Evolutionary conservation across 2,329 filamentous ascomycete species (phyloP).

Genomic region (Alternaria metachromatica): DNA sequence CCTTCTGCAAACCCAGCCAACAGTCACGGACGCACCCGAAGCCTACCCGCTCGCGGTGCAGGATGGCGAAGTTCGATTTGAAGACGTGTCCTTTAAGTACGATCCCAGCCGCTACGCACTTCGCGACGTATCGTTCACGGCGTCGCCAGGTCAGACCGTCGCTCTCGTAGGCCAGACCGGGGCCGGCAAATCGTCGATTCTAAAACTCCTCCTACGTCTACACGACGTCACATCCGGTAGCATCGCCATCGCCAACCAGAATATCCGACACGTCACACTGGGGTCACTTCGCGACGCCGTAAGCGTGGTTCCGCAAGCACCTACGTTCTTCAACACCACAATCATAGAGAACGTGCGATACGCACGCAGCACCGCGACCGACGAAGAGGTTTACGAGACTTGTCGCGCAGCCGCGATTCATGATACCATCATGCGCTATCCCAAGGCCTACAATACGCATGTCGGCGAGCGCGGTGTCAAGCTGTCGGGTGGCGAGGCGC

Average conservation of each 20-base stretch:
- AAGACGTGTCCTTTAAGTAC: constrained; percentile 61
- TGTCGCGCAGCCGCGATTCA: constrained; percentile 67
- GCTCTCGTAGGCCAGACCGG: constrained; percentile 67
- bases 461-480: constrained; percentile 39
- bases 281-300: constrained; percentile 62
- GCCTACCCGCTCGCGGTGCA: constrained; percentile 48
- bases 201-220: constrained; percentile 64
- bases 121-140: constrained; percentile 7
- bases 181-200: constrained; percentile 63
- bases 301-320: constrained; percentile 68
- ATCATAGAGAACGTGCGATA: constrained; percentile 69
- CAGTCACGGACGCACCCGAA: constrained; percentile 51
- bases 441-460: constrained; percentile 41
- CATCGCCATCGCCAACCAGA: constrained; percentile 63
- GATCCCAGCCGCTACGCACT: constrained; percentile 47
- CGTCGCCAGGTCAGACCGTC: constrained; percentile 56
- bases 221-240: constrained; percentile 61
- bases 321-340: constrained; percentile 66
- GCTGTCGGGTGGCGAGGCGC: constrained; percentile 68
- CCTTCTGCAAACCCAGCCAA: constrained; percentile 62
- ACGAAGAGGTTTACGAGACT: constrained; percentile 63
- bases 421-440: constrained; percentile 64
- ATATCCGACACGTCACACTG: constrained; percentile 63
- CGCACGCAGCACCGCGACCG: constrained; percentile 61
- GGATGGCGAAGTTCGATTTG: constrained; percentile 58